These are phyloP conservation scores for Isabelozyma gotoi DNA, from an alignment of 805 yeast species.

Conservation along the genomic window DNA sequence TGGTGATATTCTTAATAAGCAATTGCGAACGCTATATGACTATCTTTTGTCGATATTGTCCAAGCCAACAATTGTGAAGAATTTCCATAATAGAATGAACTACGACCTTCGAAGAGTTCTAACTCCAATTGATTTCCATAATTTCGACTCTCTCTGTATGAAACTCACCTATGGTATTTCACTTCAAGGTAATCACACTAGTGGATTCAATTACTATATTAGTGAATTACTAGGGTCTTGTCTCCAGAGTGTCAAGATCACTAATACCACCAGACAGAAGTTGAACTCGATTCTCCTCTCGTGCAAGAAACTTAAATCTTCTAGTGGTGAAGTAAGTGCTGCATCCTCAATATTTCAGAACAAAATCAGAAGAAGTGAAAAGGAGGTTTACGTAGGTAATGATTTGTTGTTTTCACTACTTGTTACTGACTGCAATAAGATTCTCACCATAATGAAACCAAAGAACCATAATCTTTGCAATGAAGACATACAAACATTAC, in stretches of 20 bases:
- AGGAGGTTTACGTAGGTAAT: conserved; percentile 21
- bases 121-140: conserved; percentile 71
- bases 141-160: conserved; percentile 58
- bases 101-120: conserved; percentile 78
- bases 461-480: conserved; percentile 75
- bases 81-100: conserved; percentile 70
- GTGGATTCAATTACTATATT: conserved; percentile 25
- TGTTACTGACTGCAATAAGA: conserved; percentile 58
- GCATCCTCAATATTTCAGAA: conserved; percentile 1
- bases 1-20: conserved; percentile 34
- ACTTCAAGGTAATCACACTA: conserved; percentile 2
- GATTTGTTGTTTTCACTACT: conserved; percentile 76
- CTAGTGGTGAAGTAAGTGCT: conserved; percentile 2
- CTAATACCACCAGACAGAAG: conserved; percentile 54
- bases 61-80: conserved; percentile 69
- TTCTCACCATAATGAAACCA: conserved; percentile 75
- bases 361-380: conserved; percentile 1
- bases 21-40: conserved; percentile 70
- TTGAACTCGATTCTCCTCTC: conserved; percentile 54
- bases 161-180: conserved; percentile 34
- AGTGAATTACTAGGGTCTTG: conserved; percentile 28
- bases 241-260: conserved; percentile 43
- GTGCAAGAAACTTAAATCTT: conserved; percentile 18
- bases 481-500: conserved; percentile 73
- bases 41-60: conserved; percentile 81